phyloP scores from a whole-genome alignment of 495 filamentous ascomycete genomes.

The Mycothermus thermophilus region DNA sequence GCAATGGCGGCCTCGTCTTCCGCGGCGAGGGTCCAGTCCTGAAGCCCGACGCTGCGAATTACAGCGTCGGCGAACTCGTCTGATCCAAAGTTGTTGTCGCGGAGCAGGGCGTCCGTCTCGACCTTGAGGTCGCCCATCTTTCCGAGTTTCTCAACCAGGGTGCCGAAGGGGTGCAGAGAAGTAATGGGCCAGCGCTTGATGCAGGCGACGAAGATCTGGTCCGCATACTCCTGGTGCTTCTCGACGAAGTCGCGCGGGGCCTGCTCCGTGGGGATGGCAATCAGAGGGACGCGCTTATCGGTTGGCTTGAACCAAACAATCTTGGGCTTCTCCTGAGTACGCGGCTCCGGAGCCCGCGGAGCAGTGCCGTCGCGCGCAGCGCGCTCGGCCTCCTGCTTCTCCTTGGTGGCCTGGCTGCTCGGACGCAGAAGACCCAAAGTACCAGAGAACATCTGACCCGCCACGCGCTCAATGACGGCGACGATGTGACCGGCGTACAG shows the following conservation, averaged over 20 bases:
- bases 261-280: conserved; percentile 96
- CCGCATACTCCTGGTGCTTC: conserved; percentile 93
- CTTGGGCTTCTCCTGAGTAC: conserved; percentile 93
- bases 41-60: conserved; percentile 76
- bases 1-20: conserved; percentile 66
- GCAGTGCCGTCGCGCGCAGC: conserved; percentile 72
- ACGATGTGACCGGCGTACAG: conserved; percentile 95
- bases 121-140: conserved; percentile 95
- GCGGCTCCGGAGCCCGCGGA: conserved; percentile 57
- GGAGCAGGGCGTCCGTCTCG: conserved; percentile 90
- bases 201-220: conserved; percentile 94
- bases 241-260: conserved; percentile 96
- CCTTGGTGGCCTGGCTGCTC: conserved; percentile 97
- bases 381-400: conserved; percentile 97
- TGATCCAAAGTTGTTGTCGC: conserved; percentile 96
- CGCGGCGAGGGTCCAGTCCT: conserved; percentile 74
- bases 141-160: conserved; percentile 89
- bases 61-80: conserved; percentile 98
- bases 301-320: conserved; percentile 99
- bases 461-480: conserved; percentile 89
- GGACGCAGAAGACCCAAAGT: conserved; percentile 85
- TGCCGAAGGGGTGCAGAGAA: conserved; percentile 96
- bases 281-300: conserved; percentile 93
- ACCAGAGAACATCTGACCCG: conserved; percentile 98
- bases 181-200: conserved; percentile 99